Percentiles rank a stretch among this genome's conserved stretches.
These are phyloP conservation scores for Fonsecaea multimorphosa DNA, from an alignment of 2,329 filamentous ascomycete species.

Conservation along the genomic window DNA sequence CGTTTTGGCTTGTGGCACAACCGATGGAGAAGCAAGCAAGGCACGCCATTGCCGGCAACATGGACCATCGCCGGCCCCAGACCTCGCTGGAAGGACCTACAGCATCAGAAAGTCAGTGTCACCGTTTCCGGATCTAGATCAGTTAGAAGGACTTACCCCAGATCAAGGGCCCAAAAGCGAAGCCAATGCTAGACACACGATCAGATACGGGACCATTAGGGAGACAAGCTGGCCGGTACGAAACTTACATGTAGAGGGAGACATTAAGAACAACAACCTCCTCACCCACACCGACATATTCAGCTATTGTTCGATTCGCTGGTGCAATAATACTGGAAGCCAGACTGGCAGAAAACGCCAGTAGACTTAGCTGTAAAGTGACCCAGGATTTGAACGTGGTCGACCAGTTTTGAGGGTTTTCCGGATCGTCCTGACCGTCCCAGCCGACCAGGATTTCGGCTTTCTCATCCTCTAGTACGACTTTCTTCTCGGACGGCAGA, in stretches of 20 bases:
- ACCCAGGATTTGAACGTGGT: conserved; percentile 54
- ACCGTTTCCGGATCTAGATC: not conserved
- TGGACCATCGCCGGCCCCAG: conserved; percentile 53
- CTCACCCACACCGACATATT: conserved; percentile 50
- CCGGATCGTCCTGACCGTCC: conserved; percentile 29
- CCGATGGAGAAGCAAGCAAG: conserved; percentile 56
- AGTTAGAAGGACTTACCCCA: conserved; percentile 41
- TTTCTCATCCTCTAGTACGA: conserved; percentile 11
- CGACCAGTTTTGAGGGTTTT: conserved; percentile 58
- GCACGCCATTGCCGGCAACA: conserved; percentile 52
- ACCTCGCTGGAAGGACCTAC: conserved; percentile 51
- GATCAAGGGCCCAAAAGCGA: conserved; percentile 50
- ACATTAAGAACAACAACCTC: conserved; percentile 56
- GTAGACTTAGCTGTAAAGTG: conserved; percentile 57
- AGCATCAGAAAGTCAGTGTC: not conserved
- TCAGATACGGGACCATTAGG: not conserved
- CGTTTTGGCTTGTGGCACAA: conserved; percentile 49
- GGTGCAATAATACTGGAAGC: conserved; percentile 60
- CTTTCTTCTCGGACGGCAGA: not conserved
- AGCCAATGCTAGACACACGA: conserved; percentile 38
- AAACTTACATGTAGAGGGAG: conserved; percentile 52
- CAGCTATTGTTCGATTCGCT: conserved; percentile 52
- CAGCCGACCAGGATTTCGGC: conserved; percentile 25
- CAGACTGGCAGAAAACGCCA: conserved; percentile 58
- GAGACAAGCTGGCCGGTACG: not conserved